Base-by-base conservation (phyloP, 1,284 basidiomycete genomes). In the Waitea zeae region DNA sequence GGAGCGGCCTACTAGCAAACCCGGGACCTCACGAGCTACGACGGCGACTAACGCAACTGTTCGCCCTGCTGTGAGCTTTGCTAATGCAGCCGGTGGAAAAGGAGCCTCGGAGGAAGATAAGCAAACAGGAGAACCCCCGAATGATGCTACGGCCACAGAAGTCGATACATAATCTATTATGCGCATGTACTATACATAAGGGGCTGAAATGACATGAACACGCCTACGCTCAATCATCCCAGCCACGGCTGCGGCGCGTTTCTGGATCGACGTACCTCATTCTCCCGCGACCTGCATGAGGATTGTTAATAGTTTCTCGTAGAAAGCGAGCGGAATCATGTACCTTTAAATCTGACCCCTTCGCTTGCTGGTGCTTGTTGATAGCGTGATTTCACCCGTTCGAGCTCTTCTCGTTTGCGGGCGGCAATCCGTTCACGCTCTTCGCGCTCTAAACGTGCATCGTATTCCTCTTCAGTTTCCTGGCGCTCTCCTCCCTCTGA, bases 241-340 rank as follows among this genome's bases (percentile, higher is more conserved):
- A 7, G 9, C 29, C 7, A 26, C n/a, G 7, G 22, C 22, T n/a
- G 7, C 22, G 22, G 3, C 35, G 51, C 29, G 59, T 43, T 39
- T 69, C 74, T 24, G 73, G 73, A 47, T 77, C 74, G 28, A 74
- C 48, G 42, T 59, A 78, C 43, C 74, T 73, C 74, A 78, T 77
- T 39, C 68, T 54, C 30, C 73, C 73, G 20, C 73, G 64, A 12
- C 69, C 69, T 71, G 14, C 34, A 24, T 17, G n/a, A n/a, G n/a
- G 12, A 29, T 4, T 34, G 26, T 24, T 17, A 13, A 35, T 20
- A 18, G 26, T 33, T 15, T 39, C 34, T 29, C 34, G 31, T 41
- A 18, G 43, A 17, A 34, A 30, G 24, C 24, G 17, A 33, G 28
- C 20, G 15, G 27, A 35, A 31, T n/a, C n/a, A 39, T 50, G 6